A percentile compares a stretch with the other conserved stretches of the same genome.
Evolutionary conservation across 306 rosid genomes (phyloP).

Genomic region (Cajanus cajan): DNA sequence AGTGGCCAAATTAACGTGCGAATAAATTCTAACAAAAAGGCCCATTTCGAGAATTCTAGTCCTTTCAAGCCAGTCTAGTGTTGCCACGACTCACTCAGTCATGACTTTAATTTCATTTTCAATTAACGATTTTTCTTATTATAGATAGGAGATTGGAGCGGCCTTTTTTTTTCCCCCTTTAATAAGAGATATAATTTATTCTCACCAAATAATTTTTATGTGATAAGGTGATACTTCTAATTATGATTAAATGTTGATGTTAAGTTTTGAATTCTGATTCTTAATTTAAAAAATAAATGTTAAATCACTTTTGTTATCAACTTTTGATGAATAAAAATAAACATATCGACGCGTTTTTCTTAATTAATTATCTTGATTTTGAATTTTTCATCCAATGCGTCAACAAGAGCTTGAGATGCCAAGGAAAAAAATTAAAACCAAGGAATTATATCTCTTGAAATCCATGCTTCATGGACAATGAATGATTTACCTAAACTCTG

Average conservation of each 20-base stretch:
- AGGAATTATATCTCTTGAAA: not conserved
- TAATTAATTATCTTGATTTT: not conserved
- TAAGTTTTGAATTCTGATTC: too few species aligned
- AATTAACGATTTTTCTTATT: not conserved
- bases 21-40: not conserved
- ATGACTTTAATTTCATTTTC: not conserved
- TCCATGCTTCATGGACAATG: not conserved
- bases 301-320: too few species aligned
- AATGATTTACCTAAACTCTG: conserved; percentile 21
- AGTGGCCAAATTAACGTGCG: not conserved
- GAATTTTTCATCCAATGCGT: not conserved
- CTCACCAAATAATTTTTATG: too few species aligned
- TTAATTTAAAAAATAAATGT: too few species aligned
- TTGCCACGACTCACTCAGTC: not conserved
- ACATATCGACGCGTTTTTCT: too few species aligned
- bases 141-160: not conserved
- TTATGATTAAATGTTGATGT: too few species aligned
- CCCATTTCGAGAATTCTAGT: not conserved
- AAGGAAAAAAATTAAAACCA: not conserved
- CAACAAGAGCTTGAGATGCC: not conserved
- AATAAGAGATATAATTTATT: too few species aligned
- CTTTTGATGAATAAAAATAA: too few species aligned
- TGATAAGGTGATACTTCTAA: too few species aligned
- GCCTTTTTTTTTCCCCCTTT: too few species aligned
- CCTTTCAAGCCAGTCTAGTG: not conserved